A percentile compares a stretch with the other conserved stretches of the same genome.
These are phyloP conservation scores for Fusarium aywerte DNA, from an alignment of 2,329 filamentous ascomycete genomes.

Conservation along the genomic window DNA sequence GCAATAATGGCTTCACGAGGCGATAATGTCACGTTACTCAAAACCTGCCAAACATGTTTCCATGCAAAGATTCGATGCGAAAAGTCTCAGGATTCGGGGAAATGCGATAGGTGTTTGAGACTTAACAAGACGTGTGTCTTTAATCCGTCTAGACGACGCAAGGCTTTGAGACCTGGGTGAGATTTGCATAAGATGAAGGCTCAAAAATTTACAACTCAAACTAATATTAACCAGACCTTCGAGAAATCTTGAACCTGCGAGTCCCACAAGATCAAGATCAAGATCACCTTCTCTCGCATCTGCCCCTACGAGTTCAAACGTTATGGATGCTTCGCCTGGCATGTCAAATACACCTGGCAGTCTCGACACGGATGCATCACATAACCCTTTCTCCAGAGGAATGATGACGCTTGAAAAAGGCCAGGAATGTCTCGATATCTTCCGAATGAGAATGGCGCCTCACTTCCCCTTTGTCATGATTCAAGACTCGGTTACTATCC, in stretches of 20 bases:
- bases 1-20: conserved; percentile 23
- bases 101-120: conserved; percentile 50
- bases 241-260: conserved; percentile 23
- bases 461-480: conserved; percentile 49
- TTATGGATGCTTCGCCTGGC: conserved; percentile 1
- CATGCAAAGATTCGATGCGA: conserved; percentile 52
- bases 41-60: conserved; percentile 52
- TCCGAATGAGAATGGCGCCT: conserved; percentile 41
- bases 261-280: conserved; percentile 25
- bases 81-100: conserved; percentile 49
- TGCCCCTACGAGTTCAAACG: conserved; percentile 15
- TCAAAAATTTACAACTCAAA: neutral
- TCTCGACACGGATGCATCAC: conserved; percentile 32
- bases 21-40: conserved; percentile 35
- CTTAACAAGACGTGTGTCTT: conserved; percentile 50
- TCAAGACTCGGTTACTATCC: conserved; percentile 25
- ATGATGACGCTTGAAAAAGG: conserved; percentile 40
- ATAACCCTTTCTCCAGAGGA: conserved; percentile 41
- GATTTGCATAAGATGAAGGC: neutral
- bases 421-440: conserved; percentile 43
- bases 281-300: conserved; percentile 31
- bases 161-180: conserved; percentile 35
- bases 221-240: conserved; percentile 13
- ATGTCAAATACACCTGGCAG: conserved; percentile 13
- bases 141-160: conserved; percentile 46